These are phyloP conservation scores for Talaromyces thailandensis DNA, from an alignment of 495 filamentous ascomycete species.

Conservation along the genomic window DNA sequence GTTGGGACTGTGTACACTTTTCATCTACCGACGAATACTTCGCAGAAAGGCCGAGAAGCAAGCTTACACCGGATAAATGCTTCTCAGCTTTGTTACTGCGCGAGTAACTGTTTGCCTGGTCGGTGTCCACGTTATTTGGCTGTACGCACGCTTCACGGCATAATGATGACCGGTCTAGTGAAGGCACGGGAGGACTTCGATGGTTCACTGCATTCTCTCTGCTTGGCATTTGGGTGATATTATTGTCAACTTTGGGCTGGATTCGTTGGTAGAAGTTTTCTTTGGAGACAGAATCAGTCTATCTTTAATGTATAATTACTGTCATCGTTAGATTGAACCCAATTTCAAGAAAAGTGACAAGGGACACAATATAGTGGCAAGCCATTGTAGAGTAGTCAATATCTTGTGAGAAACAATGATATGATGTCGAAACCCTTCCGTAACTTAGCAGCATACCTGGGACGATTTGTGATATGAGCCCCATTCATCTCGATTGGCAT, in stretches of 20 bases:
- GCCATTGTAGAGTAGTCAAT: background rate
- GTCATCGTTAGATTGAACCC: background rate
- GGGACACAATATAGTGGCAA: background rate
- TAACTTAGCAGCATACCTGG: background rate
- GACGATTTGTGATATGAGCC: too few species aligned
- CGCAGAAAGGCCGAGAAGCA: slow-evolving; percentile 23
- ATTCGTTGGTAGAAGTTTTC: background rate
- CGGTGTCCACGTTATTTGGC: background rate
- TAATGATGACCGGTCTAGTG: background rate
- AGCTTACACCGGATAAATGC: slow-evolving; percentile 8
- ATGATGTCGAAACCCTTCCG: background rate
- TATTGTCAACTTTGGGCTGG: background rate
- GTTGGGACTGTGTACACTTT: slow-evolving; percentile 30
- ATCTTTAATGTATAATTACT: background rate
- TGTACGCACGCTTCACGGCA: background rate
- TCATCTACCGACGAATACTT: slow-evolving; percentile 35
- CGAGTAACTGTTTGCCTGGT: background rate
- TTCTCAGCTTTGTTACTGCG: background rate
- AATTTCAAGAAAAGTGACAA: background rate
- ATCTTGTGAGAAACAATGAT: background rate
- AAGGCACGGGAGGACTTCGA: background rate
- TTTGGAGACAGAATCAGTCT: background rate
- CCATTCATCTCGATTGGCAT: too few species aligned
- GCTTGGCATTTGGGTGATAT: background rate
- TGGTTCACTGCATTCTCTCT: background rate